Evolutionary conservation across 2,329 filamentous ascomycete genomes (phyloP).

Genomic region (Myriosclerotinia scirpicola): DNA sequence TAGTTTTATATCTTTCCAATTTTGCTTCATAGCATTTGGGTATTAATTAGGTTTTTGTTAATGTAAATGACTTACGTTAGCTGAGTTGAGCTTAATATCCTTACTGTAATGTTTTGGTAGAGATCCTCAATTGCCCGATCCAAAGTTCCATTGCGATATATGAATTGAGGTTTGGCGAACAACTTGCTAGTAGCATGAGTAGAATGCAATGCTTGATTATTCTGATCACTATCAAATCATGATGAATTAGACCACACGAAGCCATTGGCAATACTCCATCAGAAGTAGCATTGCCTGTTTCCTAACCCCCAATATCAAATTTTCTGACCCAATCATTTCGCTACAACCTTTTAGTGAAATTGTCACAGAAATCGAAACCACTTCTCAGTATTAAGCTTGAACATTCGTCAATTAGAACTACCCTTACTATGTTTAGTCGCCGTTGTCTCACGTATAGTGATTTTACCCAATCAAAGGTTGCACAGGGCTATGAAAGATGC

Average conservation of each 20-base stretch:
- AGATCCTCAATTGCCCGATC: not conserved
- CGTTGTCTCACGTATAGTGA: not conserved
- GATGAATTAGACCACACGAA: not conserved
- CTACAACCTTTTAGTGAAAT: not conserved
- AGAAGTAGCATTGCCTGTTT: too few species aligned
- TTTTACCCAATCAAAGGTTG: not conserved
- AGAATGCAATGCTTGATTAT: too few species aligned
- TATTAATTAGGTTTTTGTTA: not conserved
- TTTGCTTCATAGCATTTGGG: too few species aligned
- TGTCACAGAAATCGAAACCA: not conserved
- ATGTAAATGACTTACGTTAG: not conserved
- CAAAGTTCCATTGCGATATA: not conserved
- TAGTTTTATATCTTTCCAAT: too few species aligned
- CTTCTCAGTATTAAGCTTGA: not conserved
- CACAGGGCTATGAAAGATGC: not conserved
- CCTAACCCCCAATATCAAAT: too few species aligned
- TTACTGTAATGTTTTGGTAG: not conserved
- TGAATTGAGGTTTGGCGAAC: too few species aligned
- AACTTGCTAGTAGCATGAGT: not conserved
- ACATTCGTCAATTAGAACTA: not conserved
- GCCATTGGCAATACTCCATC: too few species aligned
- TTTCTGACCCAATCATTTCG: too few species aligned
- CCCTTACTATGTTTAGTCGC: not conserved
- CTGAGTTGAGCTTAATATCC: not conserved
- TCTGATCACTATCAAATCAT: too few species aligned